These are phyloP conservation scores for Aspergillus olivimuriae DNA, from an alignment of 495 filamentous ascomycete species.

Conservation along the genomic window DNA sequence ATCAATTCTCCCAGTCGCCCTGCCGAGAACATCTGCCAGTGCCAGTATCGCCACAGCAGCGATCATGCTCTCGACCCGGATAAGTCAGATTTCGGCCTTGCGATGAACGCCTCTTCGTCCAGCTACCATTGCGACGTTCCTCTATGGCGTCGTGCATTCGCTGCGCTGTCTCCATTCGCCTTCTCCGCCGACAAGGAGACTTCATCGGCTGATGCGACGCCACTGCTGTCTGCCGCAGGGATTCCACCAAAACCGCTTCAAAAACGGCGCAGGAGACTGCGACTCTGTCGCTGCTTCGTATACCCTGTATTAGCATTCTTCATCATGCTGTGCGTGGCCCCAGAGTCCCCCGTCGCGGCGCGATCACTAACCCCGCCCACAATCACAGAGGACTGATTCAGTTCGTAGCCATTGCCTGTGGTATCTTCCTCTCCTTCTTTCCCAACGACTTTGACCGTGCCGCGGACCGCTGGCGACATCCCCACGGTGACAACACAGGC, in stretches of 20 bases:
- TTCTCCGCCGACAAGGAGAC: conserved; percentile 10
- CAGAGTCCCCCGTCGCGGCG: background rate
- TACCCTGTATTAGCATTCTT: conserved; percentile 22
- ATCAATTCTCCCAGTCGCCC: background rate
- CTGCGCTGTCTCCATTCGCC: conserved; percentile 11
- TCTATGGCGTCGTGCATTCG: conserved; percentile 9
- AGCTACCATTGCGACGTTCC: background rate
- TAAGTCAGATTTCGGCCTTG: background rate
- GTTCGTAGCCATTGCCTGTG: conserved; percentile 44
- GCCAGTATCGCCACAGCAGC: no score
- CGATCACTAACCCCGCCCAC: background rate
- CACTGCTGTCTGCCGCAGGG: conserved; percentile 13
- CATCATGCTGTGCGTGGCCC: conserved; percentile 33
- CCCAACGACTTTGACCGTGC: conserved; percentile 49
- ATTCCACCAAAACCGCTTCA: background rate
- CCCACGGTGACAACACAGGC: conserved; percentile 33
- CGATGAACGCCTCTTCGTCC: background rate
- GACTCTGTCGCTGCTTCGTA: conserved; percentile 15
- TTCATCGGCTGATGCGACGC: conserved; percentile 13
- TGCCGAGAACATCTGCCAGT: no score
- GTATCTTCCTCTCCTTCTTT: conserved; percentile 48
- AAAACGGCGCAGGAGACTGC: conserved; percentile 2
- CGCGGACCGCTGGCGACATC: conserved; percentile 42
- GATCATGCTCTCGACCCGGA: background rate
- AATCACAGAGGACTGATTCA: conserved; percentile 40